Conservation (phyloP, 306 rosid species). For the Psophocarpus tetragonolobus region DNA sequence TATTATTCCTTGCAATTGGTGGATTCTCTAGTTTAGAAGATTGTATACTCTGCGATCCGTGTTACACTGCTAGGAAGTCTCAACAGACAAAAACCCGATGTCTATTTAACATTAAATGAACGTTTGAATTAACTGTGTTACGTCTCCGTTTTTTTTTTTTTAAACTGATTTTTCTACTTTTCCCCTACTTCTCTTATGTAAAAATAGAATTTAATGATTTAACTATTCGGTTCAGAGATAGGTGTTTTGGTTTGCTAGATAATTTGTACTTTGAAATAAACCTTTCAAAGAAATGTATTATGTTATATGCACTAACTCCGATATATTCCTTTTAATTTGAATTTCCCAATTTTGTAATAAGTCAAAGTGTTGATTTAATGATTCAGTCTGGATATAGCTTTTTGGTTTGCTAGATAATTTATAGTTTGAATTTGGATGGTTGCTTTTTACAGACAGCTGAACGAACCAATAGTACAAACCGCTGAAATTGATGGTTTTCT, state of each 20-base stretch:
- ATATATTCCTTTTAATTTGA: background rate
- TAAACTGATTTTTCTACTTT: background rate
- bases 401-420: background rate
- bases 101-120: background rate
- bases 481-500: constrained; percentile 88
- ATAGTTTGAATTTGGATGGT: constrained; percentile 9
- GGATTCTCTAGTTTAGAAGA: constrained; percentile 7
- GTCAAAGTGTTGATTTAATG: background rate
- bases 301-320: background rate
- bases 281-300: background rate
- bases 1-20: background rate
- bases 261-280: background rate
- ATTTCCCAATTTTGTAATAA: background rate
- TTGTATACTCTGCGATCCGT: background rate
- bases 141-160: background rate
- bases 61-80: background rate
- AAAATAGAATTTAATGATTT: too few relatives aligned
- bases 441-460: constrained; percentile 59
- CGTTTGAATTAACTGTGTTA: background rate
- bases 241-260: background rate
- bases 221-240: background rate
- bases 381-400: background rate
- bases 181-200: too few relatives aligned
- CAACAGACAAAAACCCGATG: background rate
- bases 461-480: constrained; percentile 53